phyloP scores from a whole-genome alignment of 176 grass and related monocot genomes.

The Canna indica region DNA sequence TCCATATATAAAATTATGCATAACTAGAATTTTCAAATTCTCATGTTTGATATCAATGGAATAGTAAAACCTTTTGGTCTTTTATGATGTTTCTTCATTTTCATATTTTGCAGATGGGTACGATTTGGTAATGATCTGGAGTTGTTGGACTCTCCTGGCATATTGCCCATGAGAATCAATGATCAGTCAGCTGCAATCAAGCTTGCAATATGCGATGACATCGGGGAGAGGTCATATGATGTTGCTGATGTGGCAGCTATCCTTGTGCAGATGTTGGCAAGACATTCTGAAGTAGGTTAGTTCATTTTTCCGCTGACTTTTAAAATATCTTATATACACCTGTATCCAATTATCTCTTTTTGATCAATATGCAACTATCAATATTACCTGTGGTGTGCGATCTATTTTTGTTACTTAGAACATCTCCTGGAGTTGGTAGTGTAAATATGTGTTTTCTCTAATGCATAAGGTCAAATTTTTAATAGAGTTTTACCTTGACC shows the following conservation, averaged over 20 bases:
- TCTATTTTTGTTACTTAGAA: too few species aligned
- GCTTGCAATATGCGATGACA: constrained; percentile 97
- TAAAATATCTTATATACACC: neutral
- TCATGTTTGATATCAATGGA: neutral
- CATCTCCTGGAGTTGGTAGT: neutral
- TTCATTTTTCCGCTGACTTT: constrained; percentile 1
- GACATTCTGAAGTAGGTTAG: constrained; percentile 59
- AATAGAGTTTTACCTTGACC: neutral
- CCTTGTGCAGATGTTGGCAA: constrained; percentile 71
- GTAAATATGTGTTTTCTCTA: neutral
- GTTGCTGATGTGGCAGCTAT: constrained; percentile 63
- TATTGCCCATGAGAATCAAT: constrained; percentile 92
- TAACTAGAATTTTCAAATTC: neutral
- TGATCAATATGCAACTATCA: neutral
- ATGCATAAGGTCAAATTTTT: neutral
- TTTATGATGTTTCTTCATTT: neutral
- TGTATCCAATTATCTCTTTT: neutral
- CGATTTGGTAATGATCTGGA: constrained; percentile 84
- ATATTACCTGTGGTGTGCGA: neutral
- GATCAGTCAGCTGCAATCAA: constrained; percentile 89
- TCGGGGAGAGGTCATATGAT: constrained; percentile 93
- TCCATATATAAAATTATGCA: neutral
- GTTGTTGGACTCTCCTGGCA: constrained; percentile 93
- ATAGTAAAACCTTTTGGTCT: neutral
- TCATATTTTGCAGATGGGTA: constrained; percentile 68